Evolutionary conservation across 2,329 filamentous ascomycete genomes (phyloP).

Genomic region (Stagonosporopsis chrysanthemi): DNA sequence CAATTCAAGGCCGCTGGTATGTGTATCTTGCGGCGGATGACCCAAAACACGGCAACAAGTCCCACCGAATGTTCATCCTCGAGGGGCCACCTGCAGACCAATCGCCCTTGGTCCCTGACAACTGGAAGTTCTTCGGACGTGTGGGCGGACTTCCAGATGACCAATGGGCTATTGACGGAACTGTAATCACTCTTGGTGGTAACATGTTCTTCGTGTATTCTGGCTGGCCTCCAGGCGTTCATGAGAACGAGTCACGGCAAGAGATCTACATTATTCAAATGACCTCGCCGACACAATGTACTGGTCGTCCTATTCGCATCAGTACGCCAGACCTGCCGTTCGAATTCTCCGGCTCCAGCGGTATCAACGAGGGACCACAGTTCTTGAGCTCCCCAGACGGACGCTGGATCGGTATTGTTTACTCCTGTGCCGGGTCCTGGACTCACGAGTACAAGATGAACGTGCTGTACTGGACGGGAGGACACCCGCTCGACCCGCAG

Average conservation of each 20-base stretch:
- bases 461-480: slow-evolving; percentile 52
- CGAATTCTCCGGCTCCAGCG: slow-evolving; percentile 50
- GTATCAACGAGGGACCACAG: slow-evolving; percentile 58
- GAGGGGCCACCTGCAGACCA: slow-evolving; percentile 48
- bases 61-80: slow-evolving; percentile 57
- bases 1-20: slow-evolving; percentile 61
- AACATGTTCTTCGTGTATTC: slow-evolving; percentile 55
- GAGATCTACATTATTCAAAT: slow-evolving; percentile 56
- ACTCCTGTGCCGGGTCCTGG: slow-evolving; percentile 57
- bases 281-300: slow-evolving; percentile 45
- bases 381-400: slow-evolving; percentile 47
- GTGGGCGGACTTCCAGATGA: slow-evolving; percentile 51
- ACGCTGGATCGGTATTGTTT: slow-evolving; percentile 55
- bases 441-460: slow-evolving; percentile 59
- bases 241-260: slow-evolving; percentile 49
- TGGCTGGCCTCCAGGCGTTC: slow-evolving; percentile 53
- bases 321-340: slow-evolving; percentile 51
- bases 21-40: slow-evolving; percentile 59
- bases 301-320: slow-evolving; percentile 50
- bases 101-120: slow-evolving; percentile 38
- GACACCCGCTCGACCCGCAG: slow-evolving; percentile 48
- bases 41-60: slow-evolving; percentile 53
- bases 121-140: slow-evolving; percentile 54
- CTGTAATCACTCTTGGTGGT: slow-evolving; percentile 51
- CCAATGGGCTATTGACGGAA: slow-evolving; percentile 60